Percentiles rank a stretch among this genome's conserved stretches.
Evolutionary conservation across 176 grass and related monocot species (phyloP).

Genomic region (Aegilops sharonensis): DNA sequence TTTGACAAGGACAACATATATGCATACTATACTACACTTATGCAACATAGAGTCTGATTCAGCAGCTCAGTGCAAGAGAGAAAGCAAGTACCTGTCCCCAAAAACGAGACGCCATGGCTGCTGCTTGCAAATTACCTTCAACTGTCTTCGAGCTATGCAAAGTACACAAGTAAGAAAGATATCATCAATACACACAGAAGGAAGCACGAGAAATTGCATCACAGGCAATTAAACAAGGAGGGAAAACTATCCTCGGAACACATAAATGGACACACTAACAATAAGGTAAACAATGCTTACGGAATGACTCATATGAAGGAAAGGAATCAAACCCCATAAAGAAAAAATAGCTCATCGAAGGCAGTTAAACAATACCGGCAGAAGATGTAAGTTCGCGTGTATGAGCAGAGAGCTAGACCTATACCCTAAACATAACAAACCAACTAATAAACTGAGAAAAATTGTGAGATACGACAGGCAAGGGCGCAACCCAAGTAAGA

Average conservation of each 20-base stretch:
- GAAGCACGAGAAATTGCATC: background rate
- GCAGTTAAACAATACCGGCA: background rate
- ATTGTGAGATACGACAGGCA: background rate
- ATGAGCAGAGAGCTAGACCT: background rate
- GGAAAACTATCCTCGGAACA: background rate
- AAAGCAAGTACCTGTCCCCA: slow-evolving; percentile 57
- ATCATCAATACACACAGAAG: background rate
- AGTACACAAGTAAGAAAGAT: background rate
- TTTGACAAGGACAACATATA: background rate
- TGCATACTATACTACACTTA: background rate
- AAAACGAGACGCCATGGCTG: slow-evolving; percentile 80
- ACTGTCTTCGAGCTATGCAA: slow-evolving; percentile 7
- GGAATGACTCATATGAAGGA: background rate
- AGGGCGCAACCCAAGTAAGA: background rate
- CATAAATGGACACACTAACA: background rate
- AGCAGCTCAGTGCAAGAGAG: background rate
- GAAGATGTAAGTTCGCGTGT: background rate
- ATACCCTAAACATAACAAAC: background rate
- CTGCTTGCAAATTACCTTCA: slow-evolving; percentile 8
- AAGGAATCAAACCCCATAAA: background rate
- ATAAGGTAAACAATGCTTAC: background rate
- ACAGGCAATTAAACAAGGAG: background rate
- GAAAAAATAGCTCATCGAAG: background rate
- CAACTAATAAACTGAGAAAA: background rate
- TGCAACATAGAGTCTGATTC: background rate